Conservation (phyloP, 306 rosid genomes). For the Fagus sylvatica region DNA sequence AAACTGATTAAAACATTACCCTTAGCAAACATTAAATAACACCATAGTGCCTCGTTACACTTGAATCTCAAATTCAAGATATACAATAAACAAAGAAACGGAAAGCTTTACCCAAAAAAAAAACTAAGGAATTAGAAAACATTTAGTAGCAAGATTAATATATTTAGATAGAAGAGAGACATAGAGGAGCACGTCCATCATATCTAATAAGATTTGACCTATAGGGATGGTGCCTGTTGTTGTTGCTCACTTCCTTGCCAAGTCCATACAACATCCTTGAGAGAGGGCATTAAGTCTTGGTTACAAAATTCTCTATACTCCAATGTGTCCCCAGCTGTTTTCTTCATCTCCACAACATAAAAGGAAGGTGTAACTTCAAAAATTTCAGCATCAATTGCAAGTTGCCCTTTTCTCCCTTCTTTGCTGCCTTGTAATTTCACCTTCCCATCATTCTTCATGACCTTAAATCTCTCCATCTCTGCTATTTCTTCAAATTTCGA, state of each 20-base stretch:
- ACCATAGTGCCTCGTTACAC: not conserved
- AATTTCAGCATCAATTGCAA: conserved; percentile 65
- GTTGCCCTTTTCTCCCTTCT: conserved; percentile 50
- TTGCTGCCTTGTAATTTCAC: conserved; percentile 55
- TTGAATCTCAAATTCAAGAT: not conserved
- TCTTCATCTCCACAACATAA: conserved; percentile 61
- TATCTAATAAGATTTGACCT: not conserved
- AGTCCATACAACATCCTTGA: conserved; percentile 59
- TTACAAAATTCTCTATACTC: conserved; percentile 53
- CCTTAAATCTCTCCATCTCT: conserved; percentile 44
- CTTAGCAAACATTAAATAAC: not conserved
- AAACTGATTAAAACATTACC: not conserved
- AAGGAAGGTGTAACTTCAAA: conserved; percentile 63
- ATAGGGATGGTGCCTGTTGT: not conserved
- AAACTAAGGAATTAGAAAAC: not conserved
- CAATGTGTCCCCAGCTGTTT: conserved; percentile 64
- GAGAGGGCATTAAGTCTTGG: conserved; percentile 48
- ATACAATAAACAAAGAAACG: not conserved
- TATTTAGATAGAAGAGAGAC: conserved; percentile 5
- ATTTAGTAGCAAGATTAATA: not conserved
- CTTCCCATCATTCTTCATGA: conserved; percentile 46
- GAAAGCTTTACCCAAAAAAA: not conserved
- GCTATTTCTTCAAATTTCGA: conserved; percentile 69
- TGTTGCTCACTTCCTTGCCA: conserved; percentile 50
- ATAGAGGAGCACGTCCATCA: conserved; percentile 4